Conservation (phyloP, 139 green algal genomes). For the Volvox reticuliferus region DNA sequence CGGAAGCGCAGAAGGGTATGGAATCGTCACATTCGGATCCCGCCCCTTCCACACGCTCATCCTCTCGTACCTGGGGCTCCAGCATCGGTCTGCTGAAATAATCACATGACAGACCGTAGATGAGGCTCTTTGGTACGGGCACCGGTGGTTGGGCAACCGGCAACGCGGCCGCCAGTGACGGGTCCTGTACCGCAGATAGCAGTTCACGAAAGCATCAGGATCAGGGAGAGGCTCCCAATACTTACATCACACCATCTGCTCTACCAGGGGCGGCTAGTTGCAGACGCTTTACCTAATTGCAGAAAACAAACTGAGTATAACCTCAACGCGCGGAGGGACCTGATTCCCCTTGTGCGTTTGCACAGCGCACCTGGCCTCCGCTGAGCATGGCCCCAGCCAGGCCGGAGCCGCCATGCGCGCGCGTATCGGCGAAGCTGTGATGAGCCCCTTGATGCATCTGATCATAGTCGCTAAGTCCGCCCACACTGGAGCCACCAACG, state of each 20-base stretch:
- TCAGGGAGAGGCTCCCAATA: no score
- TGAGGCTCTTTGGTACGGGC: conserved; percentile 63
- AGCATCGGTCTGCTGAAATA: conserved; percentile 83
- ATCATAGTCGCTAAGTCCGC: conserved; percentile 38
- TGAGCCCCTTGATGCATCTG: conserved; percentile 8
- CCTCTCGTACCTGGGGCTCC: conserved; percentile 66
- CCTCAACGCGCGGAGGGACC: no score
- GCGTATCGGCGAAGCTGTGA: conserved; percentile 18
- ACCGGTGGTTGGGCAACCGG: neutral
- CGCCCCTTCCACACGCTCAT: neutral
- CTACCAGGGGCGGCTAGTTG: no score
- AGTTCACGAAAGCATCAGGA: no score
- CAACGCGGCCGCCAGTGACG: neutral
- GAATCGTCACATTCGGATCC: neutral
- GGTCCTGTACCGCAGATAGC: neutral
- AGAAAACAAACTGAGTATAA: no score
- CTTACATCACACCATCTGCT: no score
- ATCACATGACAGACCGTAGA: conserved; percentile 73
- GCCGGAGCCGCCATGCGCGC: conserved; percentile 32
- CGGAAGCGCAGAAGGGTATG: no score
- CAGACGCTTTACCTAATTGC: no score
- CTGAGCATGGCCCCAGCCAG: conserved; percentile 14
- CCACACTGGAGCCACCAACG: neutral
- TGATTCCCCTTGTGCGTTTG: no score
- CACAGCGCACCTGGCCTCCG: neutral